Base-by-base conservation (phyloP, 257 asterid species). In the Capsicum chinense region DNA sequence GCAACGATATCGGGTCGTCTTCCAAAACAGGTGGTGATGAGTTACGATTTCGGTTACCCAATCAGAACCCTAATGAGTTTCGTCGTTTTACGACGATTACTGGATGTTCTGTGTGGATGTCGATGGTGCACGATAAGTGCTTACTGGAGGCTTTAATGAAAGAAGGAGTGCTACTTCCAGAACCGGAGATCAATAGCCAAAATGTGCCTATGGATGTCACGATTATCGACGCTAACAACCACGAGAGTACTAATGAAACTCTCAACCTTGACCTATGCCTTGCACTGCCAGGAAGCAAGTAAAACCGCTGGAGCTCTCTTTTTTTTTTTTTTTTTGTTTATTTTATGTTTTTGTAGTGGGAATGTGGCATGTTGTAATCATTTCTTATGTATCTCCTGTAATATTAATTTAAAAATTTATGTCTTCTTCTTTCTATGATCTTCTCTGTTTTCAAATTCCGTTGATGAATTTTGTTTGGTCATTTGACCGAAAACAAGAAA, bases 261-360 rank as follows among this genome's bases (percentile, higher is more conserved):
- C 74, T 39, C 3, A 81, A 21, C 52, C 81, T 92, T 21, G 94
- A 90, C 81, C 92, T 92, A 13, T 90, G 90, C 86, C 83, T 88
- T 19, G 89, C 93, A 17, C 94, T 92, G 4, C 91, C 92, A 58
- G 92, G 83, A 26, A 83, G 10, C 60, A 70, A 58, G 14, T 91
- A 11, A 52, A 52, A 52, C 14, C 1, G 56, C 56, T 52, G 12
- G 56, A 52, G 56, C 56, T 52, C 56, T 52, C 10, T n/a, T n/a
- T 52, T 52, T 52, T 57, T 50, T 48, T 48, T 0, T 48, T 6
- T 50, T 2, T 39, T 39, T 39, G 42, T 3, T 39, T 44, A 5
- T 52, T 52, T 52, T 52, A 52, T 52, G 14, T 10, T 52, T 60
- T 8, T 60, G 35, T 3, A 59, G 12, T 17, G n/a, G 9, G n/a